These are phyloP conservation scores for Pestalotiopsis sp. DNA, from an alignment of 2,329 filamentous ascomycete genomes.

Conservation along the genomic window DNA sequence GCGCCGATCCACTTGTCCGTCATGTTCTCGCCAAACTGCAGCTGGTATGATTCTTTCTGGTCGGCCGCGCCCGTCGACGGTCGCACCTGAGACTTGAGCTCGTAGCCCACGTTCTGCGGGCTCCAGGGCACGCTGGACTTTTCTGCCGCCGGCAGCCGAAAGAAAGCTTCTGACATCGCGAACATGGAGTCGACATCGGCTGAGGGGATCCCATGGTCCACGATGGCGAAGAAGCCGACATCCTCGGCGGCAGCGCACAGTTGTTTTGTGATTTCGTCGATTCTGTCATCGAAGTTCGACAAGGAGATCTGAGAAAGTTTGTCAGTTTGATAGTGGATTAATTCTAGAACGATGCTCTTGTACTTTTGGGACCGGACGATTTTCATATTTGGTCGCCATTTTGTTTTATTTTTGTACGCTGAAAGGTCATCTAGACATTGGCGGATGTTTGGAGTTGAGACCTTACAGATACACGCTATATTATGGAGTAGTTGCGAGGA, in stretches of 20 bases:
- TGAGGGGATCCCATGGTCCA: constrained; percentile 49
- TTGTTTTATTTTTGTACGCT: neutral
- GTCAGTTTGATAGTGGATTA: neutral
- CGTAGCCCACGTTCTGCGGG: constrained; percentile 56
- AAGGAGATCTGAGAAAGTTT: constrained; percentile 43
- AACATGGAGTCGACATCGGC: constrained; percentile 45
- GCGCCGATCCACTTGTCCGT: constrained; percentile 50
- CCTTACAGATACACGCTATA: no score
- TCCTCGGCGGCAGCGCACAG: constrained; percentile 53
- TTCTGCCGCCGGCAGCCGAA: constrained; percentile 44
- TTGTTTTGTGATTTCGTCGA: constrained; percentile 50
- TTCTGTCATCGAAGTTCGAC: constrained; percentile 46
- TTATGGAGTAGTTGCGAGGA: no score
- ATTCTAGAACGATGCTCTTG: neutral
- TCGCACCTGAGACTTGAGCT: constrained; percentile 54
- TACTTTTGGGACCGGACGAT: neutral
- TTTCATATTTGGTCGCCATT: neutral
- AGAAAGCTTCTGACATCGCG: constrained; percentile 47
- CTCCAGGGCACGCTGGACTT: constrained; percentile 55
- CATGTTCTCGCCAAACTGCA: constrained; percentile 58
- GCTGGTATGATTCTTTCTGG: constrained; percentile 58
- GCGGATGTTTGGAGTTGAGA: no score
- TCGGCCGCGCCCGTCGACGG: constrained; percentile 56
- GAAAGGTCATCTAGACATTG: no score
- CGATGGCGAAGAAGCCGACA: constrained; percentile 55